A percentile compares a stretch with the other conserved stretches of the same genome.
phyloP scores from a whole-genome alignment of 768 basidiomycete genomes.

The Agaricus subrufescens region DNA sequence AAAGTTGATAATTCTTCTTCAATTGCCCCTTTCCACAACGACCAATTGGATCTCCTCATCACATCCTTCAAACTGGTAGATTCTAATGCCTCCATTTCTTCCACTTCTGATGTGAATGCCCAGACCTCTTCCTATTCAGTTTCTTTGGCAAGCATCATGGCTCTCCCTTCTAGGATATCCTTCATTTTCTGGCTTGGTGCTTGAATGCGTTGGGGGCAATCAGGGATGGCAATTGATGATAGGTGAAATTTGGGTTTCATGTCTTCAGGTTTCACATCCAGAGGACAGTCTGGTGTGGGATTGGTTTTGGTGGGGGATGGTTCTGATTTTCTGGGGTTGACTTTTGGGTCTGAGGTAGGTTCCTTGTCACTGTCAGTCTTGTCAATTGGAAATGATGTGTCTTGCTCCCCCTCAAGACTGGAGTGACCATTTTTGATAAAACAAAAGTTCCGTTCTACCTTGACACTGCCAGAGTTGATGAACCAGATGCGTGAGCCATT shows the following conservation, averaged over 20 bases:
- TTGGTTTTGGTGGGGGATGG: too few species aligned
- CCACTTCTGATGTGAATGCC: not conserved
- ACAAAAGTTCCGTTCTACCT: conserved; percentile 23
- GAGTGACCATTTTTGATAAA: conserved; percentile 16
- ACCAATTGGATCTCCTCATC: conserved; percentile 15
- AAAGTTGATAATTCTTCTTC: conserved; percentile 23
- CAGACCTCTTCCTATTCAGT: not conserved
- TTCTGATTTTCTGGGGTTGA: too few species aligned
- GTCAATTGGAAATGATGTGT: too few species aligned
- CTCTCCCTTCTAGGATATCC: not conserved
- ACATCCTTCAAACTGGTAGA: conserved; percentile 13
- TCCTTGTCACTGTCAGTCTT: too few species aligned
- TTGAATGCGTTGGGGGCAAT: not conserved
- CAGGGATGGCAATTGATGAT: not conserved
- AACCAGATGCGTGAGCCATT: conserved; percentile 28
- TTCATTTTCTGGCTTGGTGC: not conserved
- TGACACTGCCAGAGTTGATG: conserved; percentile 22
- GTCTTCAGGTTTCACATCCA: too few species aligned
- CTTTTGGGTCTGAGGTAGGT: too few species aligned
- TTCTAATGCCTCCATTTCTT: conserved; percentile 15
- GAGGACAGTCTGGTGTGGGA: too few species aligned
- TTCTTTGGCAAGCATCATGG: not conserved
- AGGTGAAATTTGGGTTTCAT: too few species aligned
- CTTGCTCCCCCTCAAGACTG: conserved; percentile 14
- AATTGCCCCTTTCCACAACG: conserved; percentile 22